Conservation (phyloP, 257 asterid species). For the Solanum chmielewskii region DNA sequence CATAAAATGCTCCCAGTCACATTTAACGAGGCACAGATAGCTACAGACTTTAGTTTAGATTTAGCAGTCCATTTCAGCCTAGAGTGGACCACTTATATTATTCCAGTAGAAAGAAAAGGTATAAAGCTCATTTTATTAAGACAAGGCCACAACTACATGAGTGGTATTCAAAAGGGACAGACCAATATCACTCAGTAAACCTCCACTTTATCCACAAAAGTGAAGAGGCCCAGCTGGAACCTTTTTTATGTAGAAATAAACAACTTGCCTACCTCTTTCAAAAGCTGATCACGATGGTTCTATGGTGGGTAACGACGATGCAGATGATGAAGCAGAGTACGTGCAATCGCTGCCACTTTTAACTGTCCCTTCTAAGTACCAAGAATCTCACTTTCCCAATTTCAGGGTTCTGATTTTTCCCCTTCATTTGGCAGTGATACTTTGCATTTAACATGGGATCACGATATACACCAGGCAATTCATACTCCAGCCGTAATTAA, state of each 20-base stretch:
- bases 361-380: background rate
- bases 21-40: background rate
- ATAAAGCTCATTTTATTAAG: background rate
- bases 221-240: background rate
- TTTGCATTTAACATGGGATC: background rate
- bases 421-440: background rate
- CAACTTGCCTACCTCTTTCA: background rate
- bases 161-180: background rate
- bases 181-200: background rate
- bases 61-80: background rate
- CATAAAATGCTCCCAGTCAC: background rate
- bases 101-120: background rate
- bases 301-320: background rate
- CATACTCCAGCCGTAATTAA: background rate
- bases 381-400: background rate
- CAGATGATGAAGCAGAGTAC: background rate
- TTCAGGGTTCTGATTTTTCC: background rate
- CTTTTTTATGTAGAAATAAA: background rate
- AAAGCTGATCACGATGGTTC: background rate
- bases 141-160: background rate
- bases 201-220: background rate
- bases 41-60: background rate
- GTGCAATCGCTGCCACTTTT: background rate
- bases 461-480: background rate
- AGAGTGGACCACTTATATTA: background rate